Percentiles rank a stretch among this genome's conserved stretches.
phyloP scores from a whole-genome alignment of 495 filamentous ascomycete species.

The Daldinia decipiens region DNA sequence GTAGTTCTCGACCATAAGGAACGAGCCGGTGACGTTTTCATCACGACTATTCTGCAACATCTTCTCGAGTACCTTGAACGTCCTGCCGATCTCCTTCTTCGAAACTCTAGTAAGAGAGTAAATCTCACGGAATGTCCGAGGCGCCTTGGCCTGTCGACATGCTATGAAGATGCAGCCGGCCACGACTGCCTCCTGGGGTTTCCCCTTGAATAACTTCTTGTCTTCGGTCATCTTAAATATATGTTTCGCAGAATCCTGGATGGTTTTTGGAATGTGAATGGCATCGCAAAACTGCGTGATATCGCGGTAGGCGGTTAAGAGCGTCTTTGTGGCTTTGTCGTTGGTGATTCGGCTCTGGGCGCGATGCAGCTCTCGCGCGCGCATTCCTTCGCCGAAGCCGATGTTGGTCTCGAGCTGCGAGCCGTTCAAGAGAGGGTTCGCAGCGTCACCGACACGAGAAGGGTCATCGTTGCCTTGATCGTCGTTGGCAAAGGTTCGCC shows the following conservation, averaged over 20 bases:
- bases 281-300: constrained; percentile 89
- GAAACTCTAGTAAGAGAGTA: constrained; percentile 90
- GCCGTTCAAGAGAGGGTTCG: constrained; percentile 87
- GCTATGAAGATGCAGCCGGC: constrained; percentile 98
- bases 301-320: constrained; percentile 79
- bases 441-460: constrained; percentile 93
- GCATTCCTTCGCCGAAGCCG: constrained; percentile 78
- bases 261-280: constrained; percentile 79
- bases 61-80: constrained; percentile 91
- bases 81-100: constrained; percentile 96
- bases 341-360: constrained; percentile 85
- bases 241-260: constrained; percentile 88
- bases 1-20: constrained; percentile 65
- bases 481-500: constrained; percentile 98
- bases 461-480: constrained; percentile 94
- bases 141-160: constrained; percentile 86
- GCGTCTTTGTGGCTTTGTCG: constrained; percentile 83
- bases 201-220: constrained; percentile 91
- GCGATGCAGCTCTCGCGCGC: constrained; percentile 78
- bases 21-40: constrained; percentile 42
- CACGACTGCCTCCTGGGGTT: constrained; percentile 91
- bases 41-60: constrained; percentile 72
- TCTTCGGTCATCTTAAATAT: constrained; percentile 94
- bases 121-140: constrained; percentile 92
- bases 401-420: constrained; percentile 93